Evolutionary conservation across 768 basidiomycete genomes (phyloP).

Genomic region (Crepidotus variabilis): DNA sequence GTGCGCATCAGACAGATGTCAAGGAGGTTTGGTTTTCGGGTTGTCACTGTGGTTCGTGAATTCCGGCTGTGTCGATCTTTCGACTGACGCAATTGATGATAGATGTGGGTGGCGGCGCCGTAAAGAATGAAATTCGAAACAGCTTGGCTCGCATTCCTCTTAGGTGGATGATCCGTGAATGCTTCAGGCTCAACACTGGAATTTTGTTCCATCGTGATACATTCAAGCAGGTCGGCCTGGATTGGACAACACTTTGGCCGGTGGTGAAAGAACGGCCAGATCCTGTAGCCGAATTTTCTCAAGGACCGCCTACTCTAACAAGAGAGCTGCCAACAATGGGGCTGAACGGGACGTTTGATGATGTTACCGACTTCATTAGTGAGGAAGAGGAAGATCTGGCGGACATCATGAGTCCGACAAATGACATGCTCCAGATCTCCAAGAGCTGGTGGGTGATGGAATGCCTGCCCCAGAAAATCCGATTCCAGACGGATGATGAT

Average conservation of each 20-base stretch:
- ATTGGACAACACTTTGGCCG: conserved; percentile 41
- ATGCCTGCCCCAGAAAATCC: conserved; percentile 35
- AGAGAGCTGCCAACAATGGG: conserved; percentile 17
- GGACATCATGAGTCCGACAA: conserved; percentile 47
- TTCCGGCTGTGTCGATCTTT: not conserved
- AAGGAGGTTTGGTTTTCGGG: conserved; percentile 83
- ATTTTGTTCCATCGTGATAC: conserved; percentile 52
- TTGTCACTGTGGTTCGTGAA: conserved; percentile 56
- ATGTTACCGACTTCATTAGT: conserved; percentile 28
- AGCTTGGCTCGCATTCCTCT: conserved; percentile 68
- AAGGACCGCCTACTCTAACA: conserved; percentile 14
- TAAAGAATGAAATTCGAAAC: conserved; percentile 50
- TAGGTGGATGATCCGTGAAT: conserved; percentile 74
- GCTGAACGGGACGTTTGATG: conserved; percentile 19
- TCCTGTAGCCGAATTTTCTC: conserved; percentile 29
- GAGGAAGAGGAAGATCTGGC: conserved; percentile 62
- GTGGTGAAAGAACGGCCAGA: conserved; percentile 36
- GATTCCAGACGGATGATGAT: conserved; percentile 37
- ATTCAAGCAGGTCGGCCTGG: conserved; percentile 43
- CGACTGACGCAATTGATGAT: conserved; percentile 1
- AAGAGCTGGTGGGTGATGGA: conserved; percentile 69
- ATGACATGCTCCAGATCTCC: conserved; percentile 53
- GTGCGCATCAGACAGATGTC: conserved; percentile 47
- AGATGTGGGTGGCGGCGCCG: conserved; percentile 78
- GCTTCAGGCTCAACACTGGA: conserved; percentile 51